Evolutionary conservation across 139 green algal species (phyloP).

Genomic region (Coccomyxa sp.): DNA sequence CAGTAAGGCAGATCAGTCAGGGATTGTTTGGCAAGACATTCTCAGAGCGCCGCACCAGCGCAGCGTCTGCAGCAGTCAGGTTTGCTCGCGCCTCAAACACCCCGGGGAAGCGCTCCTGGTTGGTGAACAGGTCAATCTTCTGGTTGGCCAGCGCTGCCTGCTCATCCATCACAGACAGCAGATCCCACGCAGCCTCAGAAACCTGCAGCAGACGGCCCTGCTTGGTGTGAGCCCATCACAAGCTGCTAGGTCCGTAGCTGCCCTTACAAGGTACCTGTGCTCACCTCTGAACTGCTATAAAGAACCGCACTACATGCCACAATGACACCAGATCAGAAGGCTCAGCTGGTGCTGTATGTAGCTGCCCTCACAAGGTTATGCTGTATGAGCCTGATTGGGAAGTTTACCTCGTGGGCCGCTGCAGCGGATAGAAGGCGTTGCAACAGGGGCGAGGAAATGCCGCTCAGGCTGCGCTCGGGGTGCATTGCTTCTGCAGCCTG

Average conservation of each 20-base stretch:
- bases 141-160: constrained; percentile 38
- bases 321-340: no score
- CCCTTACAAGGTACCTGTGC: no score
- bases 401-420: constrained; percentile 7
- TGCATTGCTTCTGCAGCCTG: not conserved
- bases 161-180: constrained; percentile 45
- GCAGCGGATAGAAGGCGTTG: constrained; percentile 29
- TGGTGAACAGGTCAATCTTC: constrained; percentile 30
- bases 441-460: constrained; percentile 29
- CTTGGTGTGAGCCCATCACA: no score
- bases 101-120: constrained; percentile 31
- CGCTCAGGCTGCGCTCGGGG: not conserved
- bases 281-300: no score
- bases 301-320: no score
- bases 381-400: not conserved
- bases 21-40: no score
- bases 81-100: constrained; percentile 16
- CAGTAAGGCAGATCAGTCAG: no score
- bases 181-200: constrained; percentile 9
- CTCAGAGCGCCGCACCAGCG: constrained; percentile 32
- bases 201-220: constrained; percentile 14
- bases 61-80: constrained; percentile 24
- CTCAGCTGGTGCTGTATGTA: not conserved
- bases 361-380: not conserved
- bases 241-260: no score